Percentiles rank a stretch among this genome's conserved stretches.
These are phyloP conservation scores for Paraphoma chrysanthemicola DNA, from an alignment of 2,329 filamentous ascomycete species.

Conservation along the genomic window DNA sequence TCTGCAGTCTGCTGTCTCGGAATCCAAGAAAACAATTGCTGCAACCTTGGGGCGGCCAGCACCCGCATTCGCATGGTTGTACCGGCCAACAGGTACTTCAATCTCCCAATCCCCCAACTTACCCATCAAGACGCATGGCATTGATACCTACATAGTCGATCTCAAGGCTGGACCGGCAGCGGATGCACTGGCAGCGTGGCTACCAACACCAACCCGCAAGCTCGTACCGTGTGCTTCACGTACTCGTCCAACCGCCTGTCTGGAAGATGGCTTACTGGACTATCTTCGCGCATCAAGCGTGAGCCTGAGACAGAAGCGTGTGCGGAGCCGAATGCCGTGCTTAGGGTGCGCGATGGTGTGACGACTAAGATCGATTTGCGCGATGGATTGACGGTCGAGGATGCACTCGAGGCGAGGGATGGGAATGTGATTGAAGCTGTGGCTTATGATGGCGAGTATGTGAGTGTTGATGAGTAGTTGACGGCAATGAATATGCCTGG, in stretches of 20 bases:
- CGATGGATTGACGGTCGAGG: constrained; percentile 6
- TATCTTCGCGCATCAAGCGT: constrained; percentile 2
- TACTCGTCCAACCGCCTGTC: constrained; percentile 3
- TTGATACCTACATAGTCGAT: neutral
- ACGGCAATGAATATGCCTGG: neutral
- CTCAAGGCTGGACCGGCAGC: neutral
- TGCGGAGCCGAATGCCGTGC: constrained; percentile 7
- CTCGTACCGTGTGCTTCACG: constrained; percentile 6
- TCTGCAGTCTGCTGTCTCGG: constrained; percentile 1
- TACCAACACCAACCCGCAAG: neutral
- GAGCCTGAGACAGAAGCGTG: constrained; percentile 4
- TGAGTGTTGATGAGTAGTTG: neutral
- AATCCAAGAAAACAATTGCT: constrained; percentile 4
- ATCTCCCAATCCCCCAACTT: neutral
- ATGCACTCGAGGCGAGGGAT: neutral
- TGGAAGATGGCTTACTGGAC: constrained; percentile 1
- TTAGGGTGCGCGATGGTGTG: constrained; percentile 8
- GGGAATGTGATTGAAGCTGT: constrained; percentile 1
- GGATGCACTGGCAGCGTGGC: neutral
- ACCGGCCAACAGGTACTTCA: constrained; percentile 5
- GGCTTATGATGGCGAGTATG: constrained; percentile 1
- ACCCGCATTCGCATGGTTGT: constrained; percentile 4
- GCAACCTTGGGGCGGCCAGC: constrained; percentile 3
- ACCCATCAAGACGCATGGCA: neutral
- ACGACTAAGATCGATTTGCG: constrained; percentile 4